Percentiles rank a stretch among this genome's conserved stretches.
Conservation (phyloP, 106 monocot genomes). For the Agapanthus africanus region DNA sequence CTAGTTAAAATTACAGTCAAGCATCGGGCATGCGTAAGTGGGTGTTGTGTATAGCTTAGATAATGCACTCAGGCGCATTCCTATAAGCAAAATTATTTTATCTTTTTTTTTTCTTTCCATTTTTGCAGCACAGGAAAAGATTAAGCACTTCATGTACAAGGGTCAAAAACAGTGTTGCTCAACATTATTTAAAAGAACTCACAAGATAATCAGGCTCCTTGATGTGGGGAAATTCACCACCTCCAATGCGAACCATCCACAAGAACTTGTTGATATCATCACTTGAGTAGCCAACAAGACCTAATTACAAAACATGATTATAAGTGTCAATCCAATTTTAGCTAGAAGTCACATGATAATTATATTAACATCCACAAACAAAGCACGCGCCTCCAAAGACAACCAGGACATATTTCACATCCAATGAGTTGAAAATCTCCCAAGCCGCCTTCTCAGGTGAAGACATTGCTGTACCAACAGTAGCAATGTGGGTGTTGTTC, state of each 20-base stretch:
- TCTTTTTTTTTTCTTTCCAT: too few relatives aligned
- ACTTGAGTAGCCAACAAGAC: constrained; percentile 97
- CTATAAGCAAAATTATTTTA: too few relatives aligned
- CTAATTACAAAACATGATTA: constrained; percentile 27
- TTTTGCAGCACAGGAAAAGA: not conserved
- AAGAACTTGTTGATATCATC: constrained; percentile 99
- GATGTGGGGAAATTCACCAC: constrained; percentile 97
- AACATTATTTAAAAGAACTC: constrained; percentile 46
- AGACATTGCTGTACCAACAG: constrained; percentile 98
- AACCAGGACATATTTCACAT: constrained; percentile 99
- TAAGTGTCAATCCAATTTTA: not conserved
- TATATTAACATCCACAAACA: not conserved
- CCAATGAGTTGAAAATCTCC: constrained; percentile 89
- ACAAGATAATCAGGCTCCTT: constrained; percentile 99
- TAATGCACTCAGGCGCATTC: too few relatives aligned
- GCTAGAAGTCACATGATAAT: not conserved
- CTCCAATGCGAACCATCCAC: constrained; percentile 99
- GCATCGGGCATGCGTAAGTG: too few relatives aligned
- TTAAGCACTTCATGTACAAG: not conserved
- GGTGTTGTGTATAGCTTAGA: too few relatives aligned
- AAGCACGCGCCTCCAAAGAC: constrained; percentile 78
- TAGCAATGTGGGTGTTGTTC: constrained; percentile 99
- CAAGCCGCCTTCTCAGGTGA: constrained; percentile 94
- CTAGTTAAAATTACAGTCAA: too few relatives aligned
- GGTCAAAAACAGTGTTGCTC: too few relatives aligned